These are phyloP conservation scores for Diospyros lotus DNA, from an alignment of 148 eudicot species.

Conservation along the genomic window DNA sequence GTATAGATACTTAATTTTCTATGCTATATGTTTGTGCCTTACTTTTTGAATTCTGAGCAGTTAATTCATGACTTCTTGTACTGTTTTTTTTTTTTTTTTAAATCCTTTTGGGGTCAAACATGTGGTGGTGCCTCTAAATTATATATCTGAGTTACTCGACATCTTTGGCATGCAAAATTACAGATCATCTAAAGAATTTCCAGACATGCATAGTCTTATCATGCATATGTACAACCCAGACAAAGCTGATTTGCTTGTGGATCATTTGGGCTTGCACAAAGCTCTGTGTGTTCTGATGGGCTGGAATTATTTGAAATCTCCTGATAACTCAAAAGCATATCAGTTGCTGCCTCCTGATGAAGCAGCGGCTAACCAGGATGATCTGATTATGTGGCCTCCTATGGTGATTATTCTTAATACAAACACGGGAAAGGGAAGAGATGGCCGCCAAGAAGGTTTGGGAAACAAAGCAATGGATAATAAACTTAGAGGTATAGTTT, in stretches of 20 bases:
- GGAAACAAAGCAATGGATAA: slow-evolving; percentile 93
- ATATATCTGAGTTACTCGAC: slow-evolving; percentile 33
- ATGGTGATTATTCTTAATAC: slow-evolving; percentile 82
- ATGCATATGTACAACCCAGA: slow-evolving; percentile 86
- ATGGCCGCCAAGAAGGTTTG: slow-evolving; percentile 93
- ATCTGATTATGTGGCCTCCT: slow-evolving; percentile 93
- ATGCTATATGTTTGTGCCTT: neutral
- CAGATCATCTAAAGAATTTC: slow-evolving; percentile 90
- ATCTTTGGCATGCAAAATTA: slow-evolving; percentile 56
- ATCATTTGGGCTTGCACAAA: slow-evolving; percentile 95
- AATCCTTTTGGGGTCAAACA: neutral
- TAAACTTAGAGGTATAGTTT: slow-evolving; percentile 78
- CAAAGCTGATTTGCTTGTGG: slow-evolving; percentile 57
- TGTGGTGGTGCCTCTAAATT: slow-evolving; percentile 10
- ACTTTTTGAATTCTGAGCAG: neutral
- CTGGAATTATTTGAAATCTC: slow-evolving; percentile 78
- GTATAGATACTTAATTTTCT: neutral
- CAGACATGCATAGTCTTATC: slow-evolving; percentile 80
- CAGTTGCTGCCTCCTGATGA: slow-evolving; percentile 72
- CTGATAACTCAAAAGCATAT: slow-evolving; percentile 77
- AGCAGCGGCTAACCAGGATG: slow-evolving; percentile 75
- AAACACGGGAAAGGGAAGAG: slow-evolving; percentile 77
- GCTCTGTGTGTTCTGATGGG: slow-evolving; percentile 94
- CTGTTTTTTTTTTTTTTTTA: neutral
- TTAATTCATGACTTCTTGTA: neutral